Percentiles rank a stretch among this genome's conserved stretches.
These are phyloP conservation scores for Leptographium wingfieldii DNA, from an alignment of 2,329 filamentous ascomycete genomes.

Conservation along the genomic window DNA sequence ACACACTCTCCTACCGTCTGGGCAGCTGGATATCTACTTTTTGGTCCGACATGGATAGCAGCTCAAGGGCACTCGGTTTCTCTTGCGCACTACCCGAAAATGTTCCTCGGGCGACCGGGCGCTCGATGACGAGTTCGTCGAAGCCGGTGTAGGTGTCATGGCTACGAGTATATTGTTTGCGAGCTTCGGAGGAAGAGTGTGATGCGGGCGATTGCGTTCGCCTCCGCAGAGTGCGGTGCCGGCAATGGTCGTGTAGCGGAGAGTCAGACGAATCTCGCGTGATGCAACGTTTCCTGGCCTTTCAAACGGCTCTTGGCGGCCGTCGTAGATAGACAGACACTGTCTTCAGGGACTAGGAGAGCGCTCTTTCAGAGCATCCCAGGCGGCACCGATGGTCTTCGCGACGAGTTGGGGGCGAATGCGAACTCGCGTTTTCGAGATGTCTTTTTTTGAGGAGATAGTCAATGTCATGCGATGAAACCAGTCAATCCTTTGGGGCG, in stretches of 20 bases:
- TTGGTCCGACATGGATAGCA: slow-evolving; percentile 83
- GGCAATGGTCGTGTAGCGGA: not conserved
- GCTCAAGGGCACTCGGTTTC: slow-evolving; percentile 83
- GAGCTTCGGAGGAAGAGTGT: not conserved
- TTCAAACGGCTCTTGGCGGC: not conserved
- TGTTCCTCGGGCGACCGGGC: slow-evolving; percentile 73
- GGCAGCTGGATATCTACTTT: slow-evolving; percentile 43
- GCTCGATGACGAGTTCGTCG: slow-evolving; percentile 58
- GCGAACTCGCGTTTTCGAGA: not conserved
- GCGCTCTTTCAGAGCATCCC: not conserved
- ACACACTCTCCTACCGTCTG: not conserved
- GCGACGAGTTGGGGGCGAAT: not conserved
- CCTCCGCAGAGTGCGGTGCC: not conserved
- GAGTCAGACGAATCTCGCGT: not conserved
- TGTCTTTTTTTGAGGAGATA: not conserved
- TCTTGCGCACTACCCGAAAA: slow-evolving; percentile 78
- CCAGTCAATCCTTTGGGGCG: not conserved
- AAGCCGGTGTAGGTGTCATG: slow-evolving; percentile 69
- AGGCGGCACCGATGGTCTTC: not conserved
- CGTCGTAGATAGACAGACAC: not conserved
- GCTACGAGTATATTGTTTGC: slow-evolving; percentile 4
- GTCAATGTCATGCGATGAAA: no score
- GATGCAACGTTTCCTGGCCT: not conserved
- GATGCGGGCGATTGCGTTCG: not conserved
- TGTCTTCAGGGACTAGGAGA: not conserved